These are phyloP conservation scores for Tubosaeta sp. DNA, from an alignment of 768 basidiomycete genomes.

Conservation along the genomic window DNA sequence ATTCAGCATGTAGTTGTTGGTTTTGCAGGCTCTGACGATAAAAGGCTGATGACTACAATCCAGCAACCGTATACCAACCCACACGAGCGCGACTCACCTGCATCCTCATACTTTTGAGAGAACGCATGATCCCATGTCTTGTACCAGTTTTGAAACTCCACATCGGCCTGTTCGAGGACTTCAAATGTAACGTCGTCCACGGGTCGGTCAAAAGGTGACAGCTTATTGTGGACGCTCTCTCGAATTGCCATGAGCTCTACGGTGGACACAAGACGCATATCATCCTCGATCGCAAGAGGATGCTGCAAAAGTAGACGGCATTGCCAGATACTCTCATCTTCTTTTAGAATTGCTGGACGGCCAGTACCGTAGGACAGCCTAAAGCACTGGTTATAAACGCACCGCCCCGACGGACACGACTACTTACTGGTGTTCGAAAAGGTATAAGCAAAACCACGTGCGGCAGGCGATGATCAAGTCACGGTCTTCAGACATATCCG, in stretches of 20 bases:
- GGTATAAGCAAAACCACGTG: conserved; percentile 91
- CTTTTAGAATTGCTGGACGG: conserved; percentile 86
- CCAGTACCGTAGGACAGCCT: conserved; percentile 95
- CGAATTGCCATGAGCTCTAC: conserved; percentile 90
- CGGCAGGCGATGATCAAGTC: conserved; percentile 78
- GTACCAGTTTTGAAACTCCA: conserved; percentile 80
- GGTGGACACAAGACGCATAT: conserved; percentile 92
- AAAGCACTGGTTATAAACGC: background rate
- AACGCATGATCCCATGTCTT: conserved; percentile 74
- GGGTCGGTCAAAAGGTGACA: conserved; percentile 75
- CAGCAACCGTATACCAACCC: conserved; percentile 4
- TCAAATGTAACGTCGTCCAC: conserved; percentile 72
- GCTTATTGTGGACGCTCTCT: conserved; percentile 77
- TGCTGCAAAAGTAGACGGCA: conserved; percentile 79
- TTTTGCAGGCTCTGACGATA: conserved; percentile 86
- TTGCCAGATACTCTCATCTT: conserved; percentile 86
- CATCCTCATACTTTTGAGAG: conserved; percentile 79
- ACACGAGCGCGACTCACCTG: conserved; percentile 43
- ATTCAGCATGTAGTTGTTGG: conserved; percentile 81
- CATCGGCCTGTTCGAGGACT: conserved; percentile 67
- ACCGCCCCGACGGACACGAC: background rate
- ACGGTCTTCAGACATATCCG: conserved; percentile 58
- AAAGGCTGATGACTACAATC: conserved; percentile 51
- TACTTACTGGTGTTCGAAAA: conserved; percentile 91
- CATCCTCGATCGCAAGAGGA: conserved; percentile 86